A percentile compares a stretch with the other conserved stretches of the same genome.
Conservation (phyloP, 495 filamentous ascomycete genomes). For the Lophiotrema nucula region DNA sequence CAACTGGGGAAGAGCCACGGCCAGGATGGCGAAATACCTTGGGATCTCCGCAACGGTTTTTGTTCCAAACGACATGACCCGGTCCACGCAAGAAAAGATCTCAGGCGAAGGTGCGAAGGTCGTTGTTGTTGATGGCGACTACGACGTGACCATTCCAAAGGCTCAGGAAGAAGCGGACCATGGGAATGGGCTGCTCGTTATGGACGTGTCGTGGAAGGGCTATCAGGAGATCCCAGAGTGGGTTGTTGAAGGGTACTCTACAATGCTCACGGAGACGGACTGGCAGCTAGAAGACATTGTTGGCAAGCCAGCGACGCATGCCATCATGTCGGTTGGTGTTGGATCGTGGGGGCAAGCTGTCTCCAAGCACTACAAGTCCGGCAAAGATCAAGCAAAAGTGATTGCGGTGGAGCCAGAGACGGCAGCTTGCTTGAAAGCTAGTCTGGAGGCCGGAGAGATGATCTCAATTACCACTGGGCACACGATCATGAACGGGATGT, state of each 20-base stretch:
- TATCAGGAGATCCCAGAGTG: slow-evolving; percentile 65
- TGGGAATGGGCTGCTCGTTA: slow-evolving; percentile 54
- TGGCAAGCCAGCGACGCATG: slow-evolving; percentile 40
- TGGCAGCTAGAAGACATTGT: slow-evolving; percentile 45
- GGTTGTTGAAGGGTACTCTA: slow-evolving; percentile 72
- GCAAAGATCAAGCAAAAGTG: slow-evolving; percentile 38
- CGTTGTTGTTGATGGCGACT: slow-evolving; percentile 52
- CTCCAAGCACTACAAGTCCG: slow-evolving; percentile 55
- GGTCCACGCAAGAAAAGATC: slow-evolving; percentile 54
- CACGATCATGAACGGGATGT: slow-evolving; percentile 68
- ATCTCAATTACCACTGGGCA: slow-evolving; percentile 48
- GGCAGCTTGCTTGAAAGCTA: slow-evolving; percentile 57
- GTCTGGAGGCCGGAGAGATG: slow-evolving; percentile 48
- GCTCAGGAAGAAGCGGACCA: slow-evolving; percentile 43
- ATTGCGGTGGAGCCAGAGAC: slow-evolving; percentile 64
- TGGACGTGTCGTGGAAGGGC: slow-evolving; percentile 62
- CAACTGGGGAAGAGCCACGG: slow-evolving; percentile 70
- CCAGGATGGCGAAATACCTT: slow-evolving; percentile 60
- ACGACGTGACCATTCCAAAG: slow-evolving; percentile 57
- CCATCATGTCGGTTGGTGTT: slow-evolving; percentile 62
- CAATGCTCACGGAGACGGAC: slow-evolving; percentile 64
- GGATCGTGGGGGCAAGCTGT: slow-evolving; percentile 66
- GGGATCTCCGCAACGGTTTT: slow-evolving; percentile 53
- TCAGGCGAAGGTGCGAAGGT: slow-evolving; percentile 57
- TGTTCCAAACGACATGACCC: slow-evolving; percentile 55